Evolutionary conservation across 495 filamentous ascomycete genomes (phyloP).

Genomic region (Terfezia boudieri): DNA sequence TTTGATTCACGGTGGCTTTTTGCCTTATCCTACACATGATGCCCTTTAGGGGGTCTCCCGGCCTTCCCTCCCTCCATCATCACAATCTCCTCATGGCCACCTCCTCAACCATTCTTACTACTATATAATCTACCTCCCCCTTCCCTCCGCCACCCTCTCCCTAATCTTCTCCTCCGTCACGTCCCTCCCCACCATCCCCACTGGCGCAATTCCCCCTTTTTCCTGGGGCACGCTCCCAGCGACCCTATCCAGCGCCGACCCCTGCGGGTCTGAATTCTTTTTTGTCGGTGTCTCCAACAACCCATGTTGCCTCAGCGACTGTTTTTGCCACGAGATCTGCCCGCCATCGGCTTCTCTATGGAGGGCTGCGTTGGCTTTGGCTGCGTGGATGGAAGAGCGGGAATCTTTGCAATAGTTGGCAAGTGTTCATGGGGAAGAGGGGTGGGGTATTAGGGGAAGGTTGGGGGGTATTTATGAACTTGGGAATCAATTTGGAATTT

Average conservation of each 20-base stretch:
- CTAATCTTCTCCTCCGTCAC: slow-evolving; percentile 4
- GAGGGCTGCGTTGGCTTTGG: slow-evolving; percentile 21
- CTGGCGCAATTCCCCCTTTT: no score
- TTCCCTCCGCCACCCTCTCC: slow-evolving; percentile 6
- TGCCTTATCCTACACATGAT: no score
- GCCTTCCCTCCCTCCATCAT: no score
- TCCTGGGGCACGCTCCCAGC: no score
- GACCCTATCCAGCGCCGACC: neutral
- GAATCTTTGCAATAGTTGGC: slow-evolving; percentile 8
- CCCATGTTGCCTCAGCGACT: slow-evolving; percentile 25
- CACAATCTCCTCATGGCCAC: no score
- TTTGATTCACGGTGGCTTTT: no score
- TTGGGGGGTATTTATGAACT: no score
- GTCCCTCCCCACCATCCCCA: no score
- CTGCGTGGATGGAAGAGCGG: slow-evolving; percentile 23
- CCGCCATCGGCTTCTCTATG: slow-evolving; percentile 27
- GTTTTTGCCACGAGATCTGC: slow-evolving; percentile 27
- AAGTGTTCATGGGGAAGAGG: neutral
- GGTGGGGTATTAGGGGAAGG: neutral
- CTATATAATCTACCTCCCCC: slow-evolving; percentile 2
- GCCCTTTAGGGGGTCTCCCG: no score
- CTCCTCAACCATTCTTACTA: no score
- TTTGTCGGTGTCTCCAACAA: slow-evolving; percentile 19
- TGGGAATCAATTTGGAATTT: no score
- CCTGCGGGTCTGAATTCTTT: neutral